A percentile compares a stretch with the other conserved stretches of the same genome.
These are phyloP conservation scores for Suhomyces tanzawaensis DNA, from an alignment of 805 yeast genomes.

Conservation along the genomic window DNA sequence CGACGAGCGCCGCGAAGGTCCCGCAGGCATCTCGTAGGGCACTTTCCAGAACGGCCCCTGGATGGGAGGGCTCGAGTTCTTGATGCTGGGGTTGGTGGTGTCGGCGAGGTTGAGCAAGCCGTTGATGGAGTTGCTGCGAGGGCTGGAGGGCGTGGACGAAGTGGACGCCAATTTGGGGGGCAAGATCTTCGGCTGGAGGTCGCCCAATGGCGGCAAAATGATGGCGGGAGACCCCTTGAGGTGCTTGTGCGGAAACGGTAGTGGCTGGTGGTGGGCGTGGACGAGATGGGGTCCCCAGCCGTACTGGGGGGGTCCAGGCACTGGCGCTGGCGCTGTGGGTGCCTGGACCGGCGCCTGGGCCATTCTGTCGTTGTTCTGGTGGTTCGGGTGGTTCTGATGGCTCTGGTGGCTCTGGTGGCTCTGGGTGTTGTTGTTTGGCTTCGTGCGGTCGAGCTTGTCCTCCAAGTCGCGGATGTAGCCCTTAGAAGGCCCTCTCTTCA, in stretches of 20 bases:
- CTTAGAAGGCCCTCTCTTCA: slow-evolving; percentile 78
- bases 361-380: slow-evolving; percentile 1
- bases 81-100: slow-evolving; percentile 13
- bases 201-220: slow-evolving; percentile 30
- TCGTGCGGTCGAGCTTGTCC: slow-evolving; percentile 29
- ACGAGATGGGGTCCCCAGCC: not conserved
- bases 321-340: not conserved
- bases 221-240: slow-evolving; percentile 16
- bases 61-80: slow-evolving; percentile 27
- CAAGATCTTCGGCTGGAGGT: slow-evolving; percentile 10
- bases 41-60: slow-evolving; percentile 59
- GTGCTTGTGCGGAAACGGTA: slow-evolving; percentile 13
- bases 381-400: slow-evolving; percentile 2
- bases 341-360: not conserved
- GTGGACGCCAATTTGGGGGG: slow-evolving; percentile 1
- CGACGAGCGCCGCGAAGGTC: slow-evolving; percentile 15
- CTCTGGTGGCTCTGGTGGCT: not conserved
- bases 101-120: slow-evolving; percentile 7
- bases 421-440: slow-evolving; percentile 18
- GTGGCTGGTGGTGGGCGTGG: slow-evolving; percentile 7
- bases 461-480: slow-evolving; percentile 55
- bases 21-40: slow-evolving; percentile 53
- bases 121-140: slow-evolving; percentile 9
- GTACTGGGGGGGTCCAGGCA: not conserved
- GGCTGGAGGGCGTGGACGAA: slow-evolving; percentile 8